Base-by-base conservation (phyloP, 2,329 filamentous ascomycete species). In the Colletotrichum sp. region DNA sequence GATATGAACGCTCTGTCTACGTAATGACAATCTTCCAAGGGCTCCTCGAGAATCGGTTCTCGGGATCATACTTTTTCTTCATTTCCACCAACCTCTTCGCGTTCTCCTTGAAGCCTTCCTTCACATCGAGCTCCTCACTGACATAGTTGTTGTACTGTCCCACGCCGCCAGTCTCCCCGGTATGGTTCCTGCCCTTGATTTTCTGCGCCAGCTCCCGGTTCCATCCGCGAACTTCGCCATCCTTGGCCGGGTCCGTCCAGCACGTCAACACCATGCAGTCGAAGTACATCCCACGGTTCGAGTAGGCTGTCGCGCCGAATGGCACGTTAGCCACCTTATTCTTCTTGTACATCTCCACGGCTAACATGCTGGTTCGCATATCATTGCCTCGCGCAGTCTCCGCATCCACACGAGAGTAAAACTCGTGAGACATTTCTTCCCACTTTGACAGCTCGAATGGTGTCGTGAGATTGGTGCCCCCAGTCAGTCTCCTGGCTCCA, bases 281-380 rank as follows among this genome's bases (percentile, higher is more conserved):
- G 76, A 87, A 87, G 48, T 87, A 86, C 8, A 79, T 79, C 9
- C 86, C 87, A 6, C 88, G 83, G 75, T 86, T 88, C 5, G 87
- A 85, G 71, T 88, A 88, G 0, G 88, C 85, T 8, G 85, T 89
- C 2, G 81, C 83, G 4, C 81, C 76, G 1, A 82, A 77, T 0
- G 81, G 78, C 6, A 87, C 81, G n/a, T 82, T 78, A 2, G 82
- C 81, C 28, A 86, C 81, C 78, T 86, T 85, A 5, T 80, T 78
- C 70, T 85, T 84, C 25, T 88, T 83, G 28, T 85, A 84, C 28
- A 86, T 81, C 76, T 90, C 88, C 6, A 87, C 84, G 2, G 86
- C 80, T 4, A 87, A 78, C 2, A 82, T 71, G 52, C 78, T 82
- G 15, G 83, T 76, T 6, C 66, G 56, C 71, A 74, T 74, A 18